These are phyloP conservation scores for Coccomyxa subellipsoidea DNA, from an alignment of 163 green algal species.

Conservation along the genomic window DNA sequence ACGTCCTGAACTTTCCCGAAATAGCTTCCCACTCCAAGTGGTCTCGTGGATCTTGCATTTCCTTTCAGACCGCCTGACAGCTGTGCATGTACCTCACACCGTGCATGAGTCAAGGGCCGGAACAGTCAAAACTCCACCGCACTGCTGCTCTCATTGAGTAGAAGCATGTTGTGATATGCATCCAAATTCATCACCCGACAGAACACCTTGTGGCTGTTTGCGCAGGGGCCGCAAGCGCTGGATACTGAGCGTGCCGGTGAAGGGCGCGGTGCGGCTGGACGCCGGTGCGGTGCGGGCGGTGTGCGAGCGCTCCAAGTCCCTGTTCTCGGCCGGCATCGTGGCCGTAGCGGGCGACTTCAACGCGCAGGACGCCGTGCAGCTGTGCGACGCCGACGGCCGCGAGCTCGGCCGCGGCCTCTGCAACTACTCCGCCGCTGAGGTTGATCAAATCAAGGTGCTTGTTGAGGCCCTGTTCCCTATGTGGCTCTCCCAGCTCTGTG, in stretches of 20 bases:
- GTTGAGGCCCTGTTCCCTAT: no score
- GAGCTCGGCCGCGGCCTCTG: slow-evolving; percentile 81
- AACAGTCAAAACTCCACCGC: no score
- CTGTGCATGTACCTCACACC: no score
- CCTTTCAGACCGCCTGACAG: no score
- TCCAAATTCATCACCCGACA: no score
- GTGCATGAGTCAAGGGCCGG: no score
- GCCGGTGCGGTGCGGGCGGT: slow-evolving; percentile 68
- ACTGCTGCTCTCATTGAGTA: no score
- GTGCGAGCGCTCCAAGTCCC: slow-evolving; percentile 61
- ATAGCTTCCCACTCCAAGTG: no score
- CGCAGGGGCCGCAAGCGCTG: slow-evolving; percentile 77
- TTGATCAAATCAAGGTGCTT: slow-evolving; percentile 40
- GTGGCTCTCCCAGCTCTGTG: no score
- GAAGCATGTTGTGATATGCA: no score
- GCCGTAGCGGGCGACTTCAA: slow-evolving; percentile 46
- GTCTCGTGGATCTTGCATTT: no score
- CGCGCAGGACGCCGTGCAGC: slow-evolving; percentile 61
- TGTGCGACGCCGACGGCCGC: slow-evolving; percentile 62
- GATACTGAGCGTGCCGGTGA: slow-evolving; percentile 71
- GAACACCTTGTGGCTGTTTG: no score
- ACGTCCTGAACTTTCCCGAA: not conserved
- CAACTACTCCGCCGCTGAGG: slow-evolving; percentile 68
- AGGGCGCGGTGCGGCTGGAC: slow-evolving; percentile 71
- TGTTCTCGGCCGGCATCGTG: slow-evolving; percentile 78